A percentile compares a stretch with the other conserved stretches of the same genome.
These are phyloP conservation scores for Phoma sp. DNA, from an alignment of 2,329 filamentous ascomycete species.

Conservation along the genomic window DNA sequence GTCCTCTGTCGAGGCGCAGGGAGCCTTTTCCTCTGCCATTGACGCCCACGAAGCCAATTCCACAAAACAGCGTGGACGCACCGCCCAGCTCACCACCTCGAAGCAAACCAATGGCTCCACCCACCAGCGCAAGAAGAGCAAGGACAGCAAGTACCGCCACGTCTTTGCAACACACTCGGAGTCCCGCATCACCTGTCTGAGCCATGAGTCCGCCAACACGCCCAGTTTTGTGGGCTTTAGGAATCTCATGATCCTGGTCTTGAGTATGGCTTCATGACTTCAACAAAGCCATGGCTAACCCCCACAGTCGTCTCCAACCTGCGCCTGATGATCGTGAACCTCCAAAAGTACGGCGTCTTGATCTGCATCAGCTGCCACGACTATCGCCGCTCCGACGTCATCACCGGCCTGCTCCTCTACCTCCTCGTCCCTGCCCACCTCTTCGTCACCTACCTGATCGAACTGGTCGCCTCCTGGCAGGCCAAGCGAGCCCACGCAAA, in stretches of 20 bases:
- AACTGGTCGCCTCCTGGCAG: slow-evolving; percentile 80
- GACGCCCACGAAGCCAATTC: slow-evolving; percentile 33
- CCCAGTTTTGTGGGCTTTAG: slow-evolving; percentile 93
- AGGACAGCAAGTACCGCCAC: slow-evolving; percentile 80
- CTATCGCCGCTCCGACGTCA: slow-evolving; percentile 78
- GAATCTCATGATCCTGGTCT: slow-evolving; percentile 93
- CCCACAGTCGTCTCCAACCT: slow-evolving; percentile 85
- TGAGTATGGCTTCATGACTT: too few relatives aligned
- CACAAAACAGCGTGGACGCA: slow-evolving; percentile 35
- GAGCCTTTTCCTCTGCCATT: slow-evolving; percentile 26
- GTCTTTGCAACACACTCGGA: slow-evolving; percentile 83
- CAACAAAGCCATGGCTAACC: slow-evolving; percentile 31
- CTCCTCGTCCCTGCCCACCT: slow-evolving; percentile 89
- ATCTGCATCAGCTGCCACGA: slow-evolving; percentile 92
- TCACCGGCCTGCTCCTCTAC: slow-evolving; percentile 80
- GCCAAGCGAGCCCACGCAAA: slow-evolving; percentile 73
- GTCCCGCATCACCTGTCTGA: slow-evolving; percentile 78
- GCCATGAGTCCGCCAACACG: slow-evolving; percentile 75
- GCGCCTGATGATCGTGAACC: slow-evolving; percentile 94
- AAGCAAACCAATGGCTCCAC: slow-evolving; percentile 19
- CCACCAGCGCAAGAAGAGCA: slow-evolving; percentile 18
- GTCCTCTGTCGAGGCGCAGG: too few relatives aligned
- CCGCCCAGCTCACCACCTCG: slow-evolving; percentile 21
- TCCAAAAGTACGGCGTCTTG: slow-evolving; percentile 96
- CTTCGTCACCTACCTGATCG: slow-evolving; percentile 88